Evolutionary conservation across 176 grass and related monocot species (phyloP), one percentile per base, ranked within the genome.

Genomic region (Triticum dicoccoides): DNA sequence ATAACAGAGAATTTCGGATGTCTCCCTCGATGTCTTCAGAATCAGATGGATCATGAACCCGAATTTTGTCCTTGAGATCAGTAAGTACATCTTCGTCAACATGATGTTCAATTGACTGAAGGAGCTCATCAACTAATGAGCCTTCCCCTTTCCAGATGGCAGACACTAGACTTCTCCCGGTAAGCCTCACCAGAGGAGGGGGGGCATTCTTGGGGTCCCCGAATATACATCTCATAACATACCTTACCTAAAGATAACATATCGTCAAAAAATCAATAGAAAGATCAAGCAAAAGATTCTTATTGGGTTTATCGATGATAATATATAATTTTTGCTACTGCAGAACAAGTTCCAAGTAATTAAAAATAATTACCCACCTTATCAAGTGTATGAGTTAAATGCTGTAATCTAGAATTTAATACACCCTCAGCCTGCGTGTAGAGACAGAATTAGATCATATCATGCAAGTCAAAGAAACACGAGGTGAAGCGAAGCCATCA

Each of bases 371-470:
- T 65, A 64, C 32, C 49, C 86, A 98, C 96, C 93, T 99, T 99
- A 85, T 99, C 92, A 69, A 99, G 97, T 72, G 97, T 99, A 77
- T 96, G 92, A 27, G 89, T 89, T 54, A 99, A 85, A 87, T 96
- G 94, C 88, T 99, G 97, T 85, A 99, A 90, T 86, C 97, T 94
- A 75, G 94, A 89, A 84, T 99, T 99, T 84, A 92, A 89, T 42
- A 99, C 94, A 66, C 97, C 97, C 83, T 99, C 94, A 58, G 97
- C 97, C 94, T 99, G 78, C 66, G 62, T 82, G 17, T 45, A 61
- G 37, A 18, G 58, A 82, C 25, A 88, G 73, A 88, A 87, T 59
- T 72, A 51, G 11, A 67, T 52, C 17, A 71, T 54, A 71, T 25
- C 54, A 72, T 23, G 13, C 38, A 82, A 89, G 82, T 78, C 33